A percentile compares a stretch with the other conserved stretches of the same genome.
These are phyloP conservation scores for Podospora australis DNA, from an alignment of 495 filamentous ascomycete genomes.

Conservation along the genomic window DNA sequence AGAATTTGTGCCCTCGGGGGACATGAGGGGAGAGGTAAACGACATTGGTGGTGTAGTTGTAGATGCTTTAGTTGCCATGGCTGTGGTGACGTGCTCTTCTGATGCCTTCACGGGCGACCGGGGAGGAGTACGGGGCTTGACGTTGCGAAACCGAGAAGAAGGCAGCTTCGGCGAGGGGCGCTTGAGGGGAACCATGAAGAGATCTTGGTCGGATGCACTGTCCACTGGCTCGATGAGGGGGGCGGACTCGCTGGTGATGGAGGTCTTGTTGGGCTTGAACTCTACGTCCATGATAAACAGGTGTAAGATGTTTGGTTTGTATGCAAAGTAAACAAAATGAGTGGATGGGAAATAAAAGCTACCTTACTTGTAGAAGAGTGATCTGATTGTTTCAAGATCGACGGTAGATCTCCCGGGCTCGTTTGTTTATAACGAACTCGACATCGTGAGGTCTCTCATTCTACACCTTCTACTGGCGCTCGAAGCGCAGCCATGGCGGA, in stretches of 20 bases:
- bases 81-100: background rate
- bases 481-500: background rate
- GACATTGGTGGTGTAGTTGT: conserved; percentile 7
- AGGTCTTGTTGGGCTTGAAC: conserved; percentile 8
- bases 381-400: conserved; percentile 1
- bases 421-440: background rate
- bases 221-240: conserved; percentile 17
- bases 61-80: background rate
- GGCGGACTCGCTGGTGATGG: conserved; percentile 18
- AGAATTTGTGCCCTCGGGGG: conserved; percentile 4
- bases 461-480: background rate
- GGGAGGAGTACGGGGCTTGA: conserved; percentile 4
- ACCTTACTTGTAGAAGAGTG: too few relatives aligned
- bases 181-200: conserved; percentile 19
- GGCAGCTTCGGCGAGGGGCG: conserved; percentile 9
- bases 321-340: too few relatives aligned
- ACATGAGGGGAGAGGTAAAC: conserved; percentile 8
- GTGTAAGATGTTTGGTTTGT: background rate
- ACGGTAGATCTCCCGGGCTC: background rate
- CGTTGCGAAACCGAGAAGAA: conserved; percentile 8
- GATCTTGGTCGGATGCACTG: conserved; percentile 9
- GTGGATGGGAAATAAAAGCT: too few relatives aligned
- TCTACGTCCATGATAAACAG: conserved; percentile 6
- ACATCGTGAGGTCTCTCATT: background rate
- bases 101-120: background rate